Base-by-base conservation (phyloP, 2,329 filamentous ascomycete species). In the Clonostachys rhizophaga region DNA sequence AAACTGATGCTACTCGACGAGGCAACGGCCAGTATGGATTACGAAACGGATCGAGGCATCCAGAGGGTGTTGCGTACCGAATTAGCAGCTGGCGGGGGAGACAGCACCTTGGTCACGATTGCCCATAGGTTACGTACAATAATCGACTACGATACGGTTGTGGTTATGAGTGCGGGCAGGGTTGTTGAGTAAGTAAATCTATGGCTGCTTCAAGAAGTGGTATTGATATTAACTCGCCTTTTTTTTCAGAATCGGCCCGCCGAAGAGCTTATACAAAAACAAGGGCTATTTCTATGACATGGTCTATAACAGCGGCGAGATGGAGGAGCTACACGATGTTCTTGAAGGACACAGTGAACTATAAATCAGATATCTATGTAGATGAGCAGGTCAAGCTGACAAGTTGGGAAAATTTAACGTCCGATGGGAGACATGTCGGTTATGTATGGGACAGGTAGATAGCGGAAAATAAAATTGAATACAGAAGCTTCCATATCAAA, bases 1-100 rank as follows among this genome's bases (percentile, higher is more conserved):
- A 76, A 75, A 58, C 63, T 82, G 24, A 72, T 82, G 67, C 60
- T 82, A 3, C 66, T 79, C 11, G 79, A 82, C 55, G 78, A 82
- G 58, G 79, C 79, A 10, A 82, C 78, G 3, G 77, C 78, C 20
- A 79, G 75, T 53, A 79, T 82, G 67, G 78, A 82, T 54, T 76
- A 78, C 49, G 73, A 78, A 57, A 80, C 78, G 24, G 78, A 82
- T 49, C 65, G 68, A 34, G 74, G 72, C 3, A 79, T 82, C 47
- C 78, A 82, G 59, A 62, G 63, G n/a, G 71, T 79, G 3, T 58
- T 82, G 34, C 67, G 76, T 14, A 59, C 65, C 66, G 69, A 45
- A 65, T 64, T 40, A 61, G 63, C 1, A 69, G 66, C 33, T 17
- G 2, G 33, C 39, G 45, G 34, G 6, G 61, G 67, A 11, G 70